phyloP scores from a whole-genome alignment of 305 asterid species.

The Coffea humblotiana region DNA sequence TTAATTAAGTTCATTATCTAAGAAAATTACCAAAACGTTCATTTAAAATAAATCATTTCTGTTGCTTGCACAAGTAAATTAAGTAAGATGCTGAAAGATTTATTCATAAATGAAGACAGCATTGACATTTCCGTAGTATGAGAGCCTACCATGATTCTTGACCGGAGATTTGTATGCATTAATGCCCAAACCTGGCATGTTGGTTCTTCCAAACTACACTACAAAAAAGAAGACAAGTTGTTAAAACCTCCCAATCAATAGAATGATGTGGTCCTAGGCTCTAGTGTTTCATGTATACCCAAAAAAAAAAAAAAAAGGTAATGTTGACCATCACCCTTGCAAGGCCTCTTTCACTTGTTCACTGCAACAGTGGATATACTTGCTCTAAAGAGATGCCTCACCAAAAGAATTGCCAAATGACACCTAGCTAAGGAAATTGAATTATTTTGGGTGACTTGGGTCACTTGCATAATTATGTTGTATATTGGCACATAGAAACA shows the following conservation, averaged over 20 bases:
- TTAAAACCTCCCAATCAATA: background rate
- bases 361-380: background rate
- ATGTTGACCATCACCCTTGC: background rate
- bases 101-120: background rate
- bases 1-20: no score
- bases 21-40: no score
- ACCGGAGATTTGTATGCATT: background rate
- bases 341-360: background rate
- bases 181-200: background rate
- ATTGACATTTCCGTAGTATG: background rate
- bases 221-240: background rate
- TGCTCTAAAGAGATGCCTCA: slow-evolving; percentile 5
- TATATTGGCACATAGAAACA: background rate
- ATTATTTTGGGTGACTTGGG: background rate
- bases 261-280: slow-evolving; percentile 2
- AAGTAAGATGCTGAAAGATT: background rate
- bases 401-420: background rate
- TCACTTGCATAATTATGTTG: background rate
- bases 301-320: background rate
- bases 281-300: background rate
- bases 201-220: background rate
- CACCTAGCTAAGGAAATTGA: background rate
- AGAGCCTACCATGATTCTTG: background rate
- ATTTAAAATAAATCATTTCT: background rate
- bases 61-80: background rate